Evolutionary conservation across 805 yeast species (phyloP).

Genomic region (Brettanomyces bruxellensis): DNA sequence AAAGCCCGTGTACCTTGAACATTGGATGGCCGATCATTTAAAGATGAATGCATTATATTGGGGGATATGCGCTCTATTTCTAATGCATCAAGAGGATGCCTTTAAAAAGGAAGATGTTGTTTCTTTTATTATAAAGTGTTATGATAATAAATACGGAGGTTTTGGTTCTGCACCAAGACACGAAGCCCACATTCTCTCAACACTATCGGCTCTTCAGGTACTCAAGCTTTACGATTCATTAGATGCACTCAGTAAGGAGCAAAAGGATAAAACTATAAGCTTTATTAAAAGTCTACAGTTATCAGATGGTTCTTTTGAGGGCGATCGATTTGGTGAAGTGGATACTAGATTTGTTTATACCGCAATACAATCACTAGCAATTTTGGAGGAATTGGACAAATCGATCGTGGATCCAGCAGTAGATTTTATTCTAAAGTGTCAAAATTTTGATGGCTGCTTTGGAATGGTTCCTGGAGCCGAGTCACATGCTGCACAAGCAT

Average conservation of each 20-base stretch:
- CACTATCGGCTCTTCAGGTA: slow-evolving; percentile 81
- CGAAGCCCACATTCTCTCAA: slow-evolving; percentile 79
- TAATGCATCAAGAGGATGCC: slow-evolving; percentile 46
- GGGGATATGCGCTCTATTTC: slow-evolving; percentile 76
- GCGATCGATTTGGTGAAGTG: slow-evolving; percentile 86
- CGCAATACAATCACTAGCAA: slow-evolving; percentile 63
- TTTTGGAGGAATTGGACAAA: slow-evolving; percentile 50
- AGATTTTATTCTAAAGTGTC: slow-evolving; percentile 56
- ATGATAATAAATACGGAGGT: slow-evolving; percentile 53
- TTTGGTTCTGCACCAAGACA: slow-evolving; percentile 87
- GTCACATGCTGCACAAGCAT: slow-evolving; percentile 87
- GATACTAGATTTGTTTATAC: slow-evolving; percentile 88
- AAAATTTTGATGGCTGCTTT: slow-evolving; percentile 92
- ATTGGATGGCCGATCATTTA: slow-evolving; percentile 86
- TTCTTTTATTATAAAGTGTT: slow-evolving; percentile 62
- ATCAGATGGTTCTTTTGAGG: slow-evolving; percentile 69
- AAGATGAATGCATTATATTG: slow-evolving; percentile 90
- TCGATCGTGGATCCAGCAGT: slow-evolving; percentile 50
- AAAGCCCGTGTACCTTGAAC: slow-evolving; percentile 54
- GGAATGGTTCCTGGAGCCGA: slow-evolving; percentile 94
- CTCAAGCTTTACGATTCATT: slow-evolving; percentile 57
- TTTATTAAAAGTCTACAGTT: slow-evolving; percentile 39
- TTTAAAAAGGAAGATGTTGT: slow-evolving; percentile 57
- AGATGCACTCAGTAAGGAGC: slow-evolving; percentile 27
- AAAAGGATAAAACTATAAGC: slow-evolving; percentile 24